Conservation (phyloP, 1,139 yeast species). For the Lodderomyces elongisporus region DNA sequence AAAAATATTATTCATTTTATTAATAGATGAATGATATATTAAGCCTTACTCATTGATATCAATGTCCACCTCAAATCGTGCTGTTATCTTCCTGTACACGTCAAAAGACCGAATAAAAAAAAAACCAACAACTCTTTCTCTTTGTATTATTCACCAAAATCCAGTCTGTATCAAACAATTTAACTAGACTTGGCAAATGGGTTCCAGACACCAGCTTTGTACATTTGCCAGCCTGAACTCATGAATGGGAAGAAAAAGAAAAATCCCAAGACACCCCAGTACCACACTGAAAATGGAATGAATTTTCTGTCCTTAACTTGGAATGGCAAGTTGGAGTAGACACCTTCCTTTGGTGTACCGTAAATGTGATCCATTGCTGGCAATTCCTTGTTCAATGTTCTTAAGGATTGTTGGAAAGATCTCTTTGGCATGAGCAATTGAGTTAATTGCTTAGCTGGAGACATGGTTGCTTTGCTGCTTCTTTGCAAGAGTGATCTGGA, state of each 20-base stretch:
- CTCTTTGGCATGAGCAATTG: slow-evolving; percentile 19
- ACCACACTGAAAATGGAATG: slow-evolving; percentile 76
- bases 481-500: slow-evolving; percentile 23
- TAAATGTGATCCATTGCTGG: slow-evolving; percentile 29
- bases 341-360: slow-evolving; percentile 66
- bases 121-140: too few relatives aligned
- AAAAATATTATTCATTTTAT: too few relatives aligned
- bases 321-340: slow-evolving; percentile 90
- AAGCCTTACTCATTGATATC: too few relatives aligned
- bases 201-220: slow-evolving; percentile 62
- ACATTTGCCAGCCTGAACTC: slow-evolving; percentile 63
- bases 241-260: slow-evolving; percentile 62
- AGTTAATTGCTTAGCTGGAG: slow-evolving; percentile 10
- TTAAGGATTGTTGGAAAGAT: slow-evolving; percentile 36
- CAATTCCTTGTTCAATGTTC: slow-evolving; percentile 3
- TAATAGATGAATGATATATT: too few relatives aligned
- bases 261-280: slow-evolving; percentile 71
- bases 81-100: too few relatives aligned
- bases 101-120: too few relatives aligned
- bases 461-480: slow-evolving; percentile 15
- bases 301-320: slow-evolving; percentile 81
- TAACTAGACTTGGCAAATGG: too few relatives aligned
- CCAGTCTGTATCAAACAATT: too few relatives aligned
- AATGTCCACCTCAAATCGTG: too few relatives aligned
- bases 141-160: too few relatives aligned